Conservation (phyloP, 2,329 filamentous ascomycete species). For the Biscogniauxia sp. region DNA sequence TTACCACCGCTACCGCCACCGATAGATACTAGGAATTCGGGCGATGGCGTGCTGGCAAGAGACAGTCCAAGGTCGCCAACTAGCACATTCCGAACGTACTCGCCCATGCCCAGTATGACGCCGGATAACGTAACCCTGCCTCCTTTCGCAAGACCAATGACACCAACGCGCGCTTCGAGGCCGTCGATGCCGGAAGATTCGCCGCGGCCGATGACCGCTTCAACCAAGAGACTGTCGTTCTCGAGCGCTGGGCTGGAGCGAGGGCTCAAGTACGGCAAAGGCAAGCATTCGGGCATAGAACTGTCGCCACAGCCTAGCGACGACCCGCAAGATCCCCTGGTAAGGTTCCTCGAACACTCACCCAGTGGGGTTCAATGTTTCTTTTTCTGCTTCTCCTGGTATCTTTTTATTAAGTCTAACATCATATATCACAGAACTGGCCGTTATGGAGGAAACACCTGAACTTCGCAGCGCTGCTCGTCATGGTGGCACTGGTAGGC, state of each 20-base stretch:
- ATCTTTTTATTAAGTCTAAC: neutral
- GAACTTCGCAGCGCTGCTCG: constrained; percentile 46
- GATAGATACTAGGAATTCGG: constrained; percentile 15
- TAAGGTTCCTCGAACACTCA: constrained; percentile 29
- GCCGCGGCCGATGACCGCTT: constrained; percentile 31
- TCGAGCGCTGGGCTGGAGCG: constrained; percentile 34
- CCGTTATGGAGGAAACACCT: constrained; percentile 52
- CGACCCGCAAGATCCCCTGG: constrained; percentile 52
- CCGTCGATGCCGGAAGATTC: constrained; percentile 24
- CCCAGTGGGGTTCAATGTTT: neutral
- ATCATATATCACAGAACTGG: constrained; percentile 48
- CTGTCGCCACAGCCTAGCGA: constrained; percentile 56
- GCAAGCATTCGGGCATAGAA: constrained; percentile 43
- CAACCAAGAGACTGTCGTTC: constrained; percentile 37
- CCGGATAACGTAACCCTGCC: constrained; percentile 15
- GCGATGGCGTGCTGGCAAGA: neutral
- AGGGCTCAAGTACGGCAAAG: constrained; percentile 47
- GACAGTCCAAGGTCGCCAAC: constrained; percentile 2
- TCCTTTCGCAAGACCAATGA: constrained; percentile 14
- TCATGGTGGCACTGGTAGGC: constrained; percentile 45
- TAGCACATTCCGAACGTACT: constrained; percentile 9
- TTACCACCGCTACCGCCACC: constrained; percentile 27
- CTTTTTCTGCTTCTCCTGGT: neutral
- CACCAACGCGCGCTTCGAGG: constrained; percentile 12
- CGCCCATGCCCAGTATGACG: constrained; percentile 5